Base-by-base conservation (phyloP, 164 flowering plant genomes). In the Aristolochia contorta region DNA sequence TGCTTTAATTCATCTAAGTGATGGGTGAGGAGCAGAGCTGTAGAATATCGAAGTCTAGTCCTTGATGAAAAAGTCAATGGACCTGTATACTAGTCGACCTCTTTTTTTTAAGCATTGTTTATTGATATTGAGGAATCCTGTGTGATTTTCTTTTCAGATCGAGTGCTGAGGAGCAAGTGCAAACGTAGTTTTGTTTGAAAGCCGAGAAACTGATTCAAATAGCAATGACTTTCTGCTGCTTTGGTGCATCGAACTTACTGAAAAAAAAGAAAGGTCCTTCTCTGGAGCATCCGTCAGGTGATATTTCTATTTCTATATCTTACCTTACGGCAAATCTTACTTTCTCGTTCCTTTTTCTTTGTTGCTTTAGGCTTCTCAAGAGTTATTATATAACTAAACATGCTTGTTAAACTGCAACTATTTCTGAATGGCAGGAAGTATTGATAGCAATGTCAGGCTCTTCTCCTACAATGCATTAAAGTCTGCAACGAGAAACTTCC, bases 401-500 rank as follows among this genome's bases (percentile, higher is more conserved):
- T 22, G 56, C 1, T 22, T 18, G 6, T 19, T 45, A 54, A 23
- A 16, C 0, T 60, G 15, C 54, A 10, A 24, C 30, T 55, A 12
- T 33, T 46, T 27, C 10, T 59, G 47, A 32, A 53, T 37, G 43
- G 19, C 19, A 68, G 75, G 59, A 53, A 57, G 69, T 18, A 54
- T 47, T 43, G 60, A 65, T 37, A 59, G 52, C 59, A 74, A 71
- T 33, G 69, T 71, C 23, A 71, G 65, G 63, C 54, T 77, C 4
- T 85, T 80, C 66, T 72, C 89, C 19, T 80, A 84, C 54, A 75
- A 75, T 43, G 68, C 78, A n/a, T 47, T 90, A 71, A 79, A 82
- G 70, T 82, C 85, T 55, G 94, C 94, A 41, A 85, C 97, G 9
- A 47, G 61, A 14, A 58, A 74, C 65, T 87, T 90, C 61, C 84